A percentile compares a stretch with the other conserved stretches of the same genome.
Evolutionary conservation across 768 basidiomycete genomes (phyloP).

Genomic region (Tephrocybe sp.): DNA sequence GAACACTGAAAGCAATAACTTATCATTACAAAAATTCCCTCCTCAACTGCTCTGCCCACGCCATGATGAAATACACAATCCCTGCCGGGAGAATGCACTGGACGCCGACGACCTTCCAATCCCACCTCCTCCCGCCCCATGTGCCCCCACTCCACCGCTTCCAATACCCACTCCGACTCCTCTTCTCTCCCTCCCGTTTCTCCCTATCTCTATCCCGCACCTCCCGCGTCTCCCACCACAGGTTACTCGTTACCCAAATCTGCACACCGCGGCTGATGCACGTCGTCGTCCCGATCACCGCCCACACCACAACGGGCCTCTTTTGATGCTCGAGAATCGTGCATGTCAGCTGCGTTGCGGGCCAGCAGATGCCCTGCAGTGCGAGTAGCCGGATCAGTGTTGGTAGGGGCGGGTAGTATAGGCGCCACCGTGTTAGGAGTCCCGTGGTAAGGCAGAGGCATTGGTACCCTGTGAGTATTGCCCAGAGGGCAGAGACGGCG

Average conservation of each 20-base stretch:
- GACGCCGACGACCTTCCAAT: conserved; percentile 72
- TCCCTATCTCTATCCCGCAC: conserved; percentile 21
- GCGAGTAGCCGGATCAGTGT: conserved; percentile 91
- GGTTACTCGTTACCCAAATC: conserved; percentile 95
- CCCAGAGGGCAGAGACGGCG: conserved; percentile 70
- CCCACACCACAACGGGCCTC: conserved; percentile 88
- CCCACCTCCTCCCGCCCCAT: conserved; percentile 71
- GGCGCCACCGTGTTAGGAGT: conserved; percentile 84
- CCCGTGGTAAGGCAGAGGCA: conserved; percentile 88
- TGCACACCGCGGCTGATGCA: conserved; percentile 81
- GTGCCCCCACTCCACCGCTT: conserved; percentile 44
- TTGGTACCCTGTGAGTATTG: conserved; percentile 85
- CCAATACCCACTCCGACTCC: conserved; percentile 30
- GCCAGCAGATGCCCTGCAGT: conserved; percentile 96
- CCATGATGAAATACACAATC: conserved; percentile 76
- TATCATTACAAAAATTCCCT: conserved; percentile 40
- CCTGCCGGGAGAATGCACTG: conserved; percentile 77
- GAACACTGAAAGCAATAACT: background rate
- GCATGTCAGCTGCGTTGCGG: conserved; percentile 85
- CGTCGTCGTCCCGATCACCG: conserved; percentile 86
- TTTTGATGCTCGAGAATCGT: conserved; percentile 64
- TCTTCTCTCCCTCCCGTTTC: conserved; percentile 16
- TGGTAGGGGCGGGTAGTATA: conserved; percentile 86
- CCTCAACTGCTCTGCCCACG: conserved; percentile 63
- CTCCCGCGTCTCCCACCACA: conserved; percentile 50